A percentile compares a stretch with the other conserved stretches of the same genome.
Evolutionary conservation across 768 basidiomycete species (phyloP).

Genomic region (Inosperma sp.): DNA sequence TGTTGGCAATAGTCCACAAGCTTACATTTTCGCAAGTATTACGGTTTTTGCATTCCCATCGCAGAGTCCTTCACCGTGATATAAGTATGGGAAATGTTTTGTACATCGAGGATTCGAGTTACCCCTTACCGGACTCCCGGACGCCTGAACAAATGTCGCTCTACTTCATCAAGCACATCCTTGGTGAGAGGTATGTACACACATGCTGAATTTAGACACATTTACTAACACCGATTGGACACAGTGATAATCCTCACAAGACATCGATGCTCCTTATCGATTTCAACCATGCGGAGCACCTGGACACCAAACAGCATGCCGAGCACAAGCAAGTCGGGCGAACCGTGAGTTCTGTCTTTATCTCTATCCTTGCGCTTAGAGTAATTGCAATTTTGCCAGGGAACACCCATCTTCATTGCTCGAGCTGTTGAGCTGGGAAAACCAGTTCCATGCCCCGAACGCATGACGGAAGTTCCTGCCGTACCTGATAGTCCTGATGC

Average conservation of each 20-base stretch:
- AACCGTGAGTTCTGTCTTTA: neutral
- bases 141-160: neutral
- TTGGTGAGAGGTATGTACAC: neutral
- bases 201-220: neutral
- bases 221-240: neutral
- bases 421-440: neutral
- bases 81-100: constrained; percentile 1
- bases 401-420: constrained; percentile 4
- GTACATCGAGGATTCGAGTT: neutral
- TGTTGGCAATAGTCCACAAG: neutral
- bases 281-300: neutral
- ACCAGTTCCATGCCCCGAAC: neutral
- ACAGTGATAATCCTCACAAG: neutral
- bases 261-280: constrained; percentile 1
- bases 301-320: neutral
- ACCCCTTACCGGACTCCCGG: neutral
- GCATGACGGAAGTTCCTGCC: neutral
- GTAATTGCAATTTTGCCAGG: neutral
- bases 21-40: neutral
- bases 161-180: neutral
- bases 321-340: neutral
- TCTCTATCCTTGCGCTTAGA: neutral
- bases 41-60: neutral
- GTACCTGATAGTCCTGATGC: neutral
- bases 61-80: neutral